Base-by-base conservation (phyloP, 2,329 filamentous ascomycete genomes). In the Penicillium sp. region DNA sequence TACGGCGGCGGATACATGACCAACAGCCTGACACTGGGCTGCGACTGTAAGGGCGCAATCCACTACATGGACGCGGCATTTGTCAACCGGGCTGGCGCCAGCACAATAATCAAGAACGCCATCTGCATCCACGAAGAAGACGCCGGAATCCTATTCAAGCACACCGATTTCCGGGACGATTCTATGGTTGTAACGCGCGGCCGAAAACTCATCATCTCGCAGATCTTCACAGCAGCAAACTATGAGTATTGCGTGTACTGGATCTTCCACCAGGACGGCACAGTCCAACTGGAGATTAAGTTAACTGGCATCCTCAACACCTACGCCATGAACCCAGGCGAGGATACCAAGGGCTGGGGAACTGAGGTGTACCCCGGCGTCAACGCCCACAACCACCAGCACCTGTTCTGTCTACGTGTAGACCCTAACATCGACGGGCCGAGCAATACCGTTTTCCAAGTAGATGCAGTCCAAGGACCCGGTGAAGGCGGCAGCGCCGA, bases 71-170 rank as follows among this genome's bases (percentile, higher is more conserved):
- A 96, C 66, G 91, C 90, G 2, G 84, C 88, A 11, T 94, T 96
- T 69, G 88, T 92, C 38, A 91, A 91, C 56, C 82, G 85, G 14
- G 84, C 85, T 5, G 92, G 92, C 25, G 82, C 84, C n/a, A 80
- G 89, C 28, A 85, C 86, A 4, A 88, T 86, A 1, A 91, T 96
- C 78, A 93, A 96, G 80, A 96, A 96, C 69, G 92, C 92, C 36
- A 88, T 97, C 63, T 97, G 92, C 73, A 92, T 97, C 62, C 92
- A 97, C 75, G 92, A 97, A 73, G 92, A 97, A 76, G 92, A 97
- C 62, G 84, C 85, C 2, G 92, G 92, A 6, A 94, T 97, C 56
- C 80, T 96, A 0, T 96, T 95, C 84, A 97, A 97, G 77, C 90
- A 95, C 76, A 91, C 86, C 16, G 92, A 97, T 75, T 97, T 96